Evolutionary conservation across 2,329 filamentous ascomycete species (phyloP), one percentile per base, ranked within the genome.

Genomic region (Ophiocordyceps camponoti-rufipedis): DNA sequence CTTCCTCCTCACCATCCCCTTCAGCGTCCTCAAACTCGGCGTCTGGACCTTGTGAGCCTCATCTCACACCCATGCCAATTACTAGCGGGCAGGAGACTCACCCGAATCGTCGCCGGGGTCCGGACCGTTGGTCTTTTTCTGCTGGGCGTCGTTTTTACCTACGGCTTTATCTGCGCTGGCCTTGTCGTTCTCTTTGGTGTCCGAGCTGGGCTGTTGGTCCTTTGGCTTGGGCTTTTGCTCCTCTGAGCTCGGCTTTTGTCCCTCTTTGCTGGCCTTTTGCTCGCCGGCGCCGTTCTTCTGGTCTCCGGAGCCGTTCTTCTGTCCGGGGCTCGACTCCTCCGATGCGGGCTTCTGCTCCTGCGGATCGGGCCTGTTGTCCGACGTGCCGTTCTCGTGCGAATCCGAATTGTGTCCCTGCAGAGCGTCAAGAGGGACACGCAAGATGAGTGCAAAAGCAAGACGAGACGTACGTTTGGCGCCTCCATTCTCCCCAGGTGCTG

Each of bases 21-120:
- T 50, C 35, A 42, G 46, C 39, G 47, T 53, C 47, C 28, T 50
- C 41, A 18, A 46, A 16, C 10, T 45, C 46, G 46, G 4, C 35
- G 28, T 16, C 44, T 43, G 42, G 39, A 31, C 11, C 16, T 11
- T 9, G 19, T 42, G 40, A 42, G 40, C 40, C 19, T 42, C 19
- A 1, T 42, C 18, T 3, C 18, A 18, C 40, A 23, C 16, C 9
- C 11, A n/a, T 12, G 13, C 14, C 3, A 1, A 6, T 11, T 18
- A 5, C 19, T 11, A 6, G 40, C 19, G 4, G n/a, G 9, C 6
- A 41, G 40, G 13, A 42, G 3, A 28, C 40, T 42, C 13, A 28
- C 19, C 40, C 11, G 28, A 29, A 3, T 23, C 19, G 9, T 42
- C 19, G 11, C 28, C 40, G 12, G 6, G 13, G 13, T 40, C 38